A percentile compares a stretch with the other conserved stretches of the same genome.
These are phyloP conservation scores for Candida sonorensis DNA, from an alignment of 805 yeast species.

Conservation along the genomic window DNA sequence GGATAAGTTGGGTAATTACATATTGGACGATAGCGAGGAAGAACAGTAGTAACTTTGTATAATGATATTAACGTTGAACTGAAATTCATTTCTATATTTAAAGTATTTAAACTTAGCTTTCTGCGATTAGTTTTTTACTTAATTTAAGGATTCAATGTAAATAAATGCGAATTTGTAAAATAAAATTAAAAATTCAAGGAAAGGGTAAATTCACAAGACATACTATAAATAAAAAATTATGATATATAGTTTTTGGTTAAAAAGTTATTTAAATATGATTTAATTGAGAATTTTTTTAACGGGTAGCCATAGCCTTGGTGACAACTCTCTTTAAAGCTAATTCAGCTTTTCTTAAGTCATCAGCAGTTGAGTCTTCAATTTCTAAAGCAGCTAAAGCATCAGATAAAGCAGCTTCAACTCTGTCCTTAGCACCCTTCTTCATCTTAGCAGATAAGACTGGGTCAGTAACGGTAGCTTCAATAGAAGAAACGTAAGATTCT, in stretches of 20 bases:
- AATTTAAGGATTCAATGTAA: no score
- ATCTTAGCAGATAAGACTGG: slow-evolving; percentile 96
- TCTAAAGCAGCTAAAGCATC: slow-evolving; percentile 98
- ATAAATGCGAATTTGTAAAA: slow-evolving; percentile 12
- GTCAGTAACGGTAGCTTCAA: slow-evolving; percentile 95
- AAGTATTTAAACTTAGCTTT: no score
- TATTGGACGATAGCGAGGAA: slow-evolving; percentile 38
- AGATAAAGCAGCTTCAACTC: slow-evolving; percentile 95
- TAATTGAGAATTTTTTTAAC: slow-evolving; percentile 49
- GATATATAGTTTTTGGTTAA: slow-evolving; percentile 4
- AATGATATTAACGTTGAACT: no score
- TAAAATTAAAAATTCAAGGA: slow-evolving; percentile 6
- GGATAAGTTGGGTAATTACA: slow-evolving; percentile 80
- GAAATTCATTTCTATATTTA: no score
- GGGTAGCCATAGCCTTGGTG: slow-evolving; percentile 98
- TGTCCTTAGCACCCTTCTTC: slow-evolving; percentile 95
- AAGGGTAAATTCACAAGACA: slow-evolving; percentile 6
- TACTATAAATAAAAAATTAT: slow-evolving; percentile 8
- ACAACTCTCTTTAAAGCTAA: slow-evolving; percentile 98
- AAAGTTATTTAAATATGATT: slow-evolving; percentile 5
- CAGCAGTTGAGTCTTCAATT: slow-evolving; percentile 93
- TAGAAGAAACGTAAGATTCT: slow-evolving; percentile 95
- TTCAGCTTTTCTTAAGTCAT: slow-evolving; percentile 98
- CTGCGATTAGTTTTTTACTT: no score
- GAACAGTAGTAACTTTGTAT: neutral